These are phyloP conservation scores for Colletotrichum horii DNA, from an alignment of 2,329 filamentous ascomycete species.

Conservation along the genomic window DNA sequence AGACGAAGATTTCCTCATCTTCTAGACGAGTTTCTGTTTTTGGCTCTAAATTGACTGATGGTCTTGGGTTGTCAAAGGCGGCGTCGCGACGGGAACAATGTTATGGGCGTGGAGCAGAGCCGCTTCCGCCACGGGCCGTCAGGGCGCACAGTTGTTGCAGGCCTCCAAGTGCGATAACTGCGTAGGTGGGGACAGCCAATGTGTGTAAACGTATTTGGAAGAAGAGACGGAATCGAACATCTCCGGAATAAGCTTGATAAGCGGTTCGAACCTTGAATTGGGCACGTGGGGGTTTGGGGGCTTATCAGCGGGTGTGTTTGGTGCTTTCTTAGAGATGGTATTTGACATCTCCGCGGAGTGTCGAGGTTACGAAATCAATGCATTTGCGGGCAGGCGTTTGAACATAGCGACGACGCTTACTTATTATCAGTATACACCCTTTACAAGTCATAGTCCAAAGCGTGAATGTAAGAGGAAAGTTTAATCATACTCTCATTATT, in stretches of 20 bases:
- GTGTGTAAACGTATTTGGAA: not conserved
- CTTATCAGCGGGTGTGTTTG: not conserved
- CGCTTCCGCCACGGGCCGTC: slow-evolving; percentile 5
- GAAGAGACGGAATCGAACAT: not conserved
- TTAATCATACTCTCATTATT: too few relatives aligned
- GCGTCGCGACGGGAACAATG: not conserved
- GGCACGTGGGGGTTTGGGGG: not conserved
- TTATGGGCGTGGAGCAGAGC: not conserved
- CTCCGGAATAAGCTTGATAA: slow-evolving; percentile 8
- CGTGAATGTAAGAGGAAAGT: too few relatives aligned
- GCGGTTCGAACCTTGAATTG: not conserved
- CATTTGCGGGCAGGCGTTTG: not conserved
- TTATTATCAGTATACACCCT: too few relatives aligned
- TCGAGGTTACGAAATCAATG: not conserved
- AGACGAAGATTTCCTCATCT: slow-evolving; percentile 77
- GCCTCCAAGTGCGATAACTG: not conserved
- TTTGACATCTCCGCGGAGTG: slow-evolving; percentile 6
- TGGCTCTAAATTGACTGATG: not conserved
- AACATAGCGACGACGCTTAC: not conserved
- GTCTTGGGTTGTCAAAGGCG: not conserved
- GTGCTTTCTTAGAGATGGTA: not conserved
- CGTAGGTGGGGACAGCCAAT: not conserved
- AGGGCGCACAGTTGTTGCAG: not conserved
- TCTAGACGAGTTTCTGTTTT: slow-evolving; percentile 49
- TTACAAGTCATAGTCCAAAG: not conserved